A percentile compares a stretch with the other conserved stretches of the same genome.
Evolutionary conservation across 306 rosid genomes (phyloP).

Genomic region (Cicer chorassanicum): DNA sequence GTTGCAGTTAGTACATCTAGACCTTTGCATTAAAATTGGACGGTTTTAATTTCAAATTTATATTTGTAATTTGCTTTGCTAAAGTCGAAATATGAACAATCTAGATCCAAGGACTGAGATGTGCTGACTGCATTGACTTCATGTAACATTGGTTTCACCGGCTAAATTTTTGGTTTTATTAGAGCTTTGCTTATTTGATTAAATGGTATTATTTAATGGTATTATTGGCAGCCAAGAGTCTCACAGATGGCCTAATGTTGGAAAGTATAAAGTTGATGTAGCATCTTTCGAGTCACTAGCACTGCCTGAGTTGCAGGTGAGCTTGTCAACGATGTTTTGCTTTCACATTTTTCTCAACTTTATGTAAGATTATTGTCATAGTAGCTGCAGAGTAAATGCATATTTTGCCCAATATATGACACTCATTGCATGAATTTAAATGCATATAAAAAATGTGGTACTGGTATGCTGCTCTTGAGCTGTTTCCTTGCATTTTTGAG

Average conservation of each 20-base stretch:
- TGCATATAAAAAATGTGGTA: background rate
- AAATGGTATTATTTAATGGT: slow-evolving; percentile 45
- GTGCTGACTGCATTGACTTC: background rate
- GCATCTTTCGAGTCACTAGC: slow-evolving; percentile 79
- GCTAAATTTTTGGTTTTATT: slow-evolving; percentile 7
- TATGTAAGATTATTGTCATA: background rate
- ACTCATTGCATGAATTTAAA: slow-evolving; percentile 9
- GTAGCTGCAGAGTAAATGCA: background rate
- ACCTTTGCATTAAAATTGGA: background rate
- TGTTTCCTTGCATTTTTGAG: slow-evolving; percentile 4
- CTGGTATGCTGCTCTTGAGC: background rate
- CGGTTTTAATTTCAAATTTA: background rate
- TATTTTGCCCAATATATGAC: slow-evolving; percentile 11
- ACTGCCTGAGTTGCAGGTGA: slow-evolving; percentile 83
- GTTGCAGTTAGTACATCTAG: too few relatives aligned
- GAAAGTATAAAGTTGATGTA: slow-evolving; percentile 75
- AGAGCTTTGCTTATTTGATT: slow-evolving; percentile 33
- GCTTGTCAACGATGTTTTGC: slow-evolving; percentile 10
- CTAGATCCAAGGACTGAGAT: background rate
- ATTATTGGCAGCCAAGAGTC: slow-evolving; percentile 64
- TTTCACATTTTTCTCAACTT: slow-evolving; percentile 3
- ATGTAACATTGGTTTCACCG: background rate
- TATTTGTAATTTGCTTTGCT: background rate
- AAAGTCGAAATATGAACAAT: background rate
- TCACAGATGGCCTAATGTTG: slow-evolving; percentile 80